A percentile compares a stretch with the other conserved stretches of the same genome.
Conservation (phyloP, 1,284 basidiomycete genomes). For the Vanrija sp. region DNA sequence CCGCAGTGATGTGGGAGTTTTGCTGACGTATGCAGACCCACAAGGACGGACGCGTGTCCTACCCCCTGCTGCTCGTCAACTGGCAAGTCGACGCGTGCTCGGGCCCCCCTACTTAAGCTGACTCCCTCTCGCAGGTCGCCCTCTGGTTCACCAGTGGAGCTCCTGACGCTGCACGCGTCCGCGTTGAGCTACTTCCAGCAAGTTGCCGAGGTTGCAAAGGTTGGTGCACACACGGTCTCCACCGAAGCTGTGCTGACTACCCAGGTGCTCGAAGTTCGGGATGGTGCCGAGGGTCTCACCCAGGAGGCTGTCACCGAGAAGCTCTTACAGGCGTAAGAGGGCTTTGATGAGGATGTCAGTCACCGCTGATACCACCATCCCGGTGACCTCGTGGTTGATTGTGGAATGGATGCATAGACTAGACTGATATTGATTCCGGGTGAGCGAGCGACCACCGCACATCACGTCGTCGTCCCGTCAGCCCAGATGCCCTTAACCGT, state of each 20-base stretch:
- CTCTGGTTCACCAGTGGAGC: slow-evolving; percentile 64
- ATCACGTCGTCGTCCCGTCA: too few relatives aligned
- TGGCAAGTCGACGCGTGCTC: slow-evolving; percentile 55
- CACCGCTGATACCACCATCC: too few relatives aligned
- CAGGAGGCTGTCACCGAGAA: slow-evolving; percentile 64
- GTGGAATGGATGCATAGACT: too few relatives aligned
- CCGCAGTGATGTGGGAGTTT: neutral
- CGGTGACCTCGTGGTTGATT: too few relatives aligned
- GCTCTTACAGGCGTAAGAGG: slow-evolving; percentile 49
- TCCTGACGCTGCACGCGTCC: slow-evolving; percentile 79
- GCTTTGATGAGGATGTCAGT: slow-evolving; percentile 1
- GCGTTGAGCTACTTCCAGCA: slow-evolving; percentile 73
- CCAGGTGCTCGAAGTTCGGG: slow-evolving; percentile 68
- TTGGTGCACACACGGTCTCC: slow-evolving; percentile 11
- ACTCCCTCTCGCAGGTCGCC: slow-evolving; percentile 52
- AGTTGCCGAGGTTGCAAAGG: slow-evolving; percentile 51
- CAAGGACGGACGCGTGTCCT: slow-evolving; percentile 76
- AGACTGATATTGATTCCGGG: too few relatives aligned
- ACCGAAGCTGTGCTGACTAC: neutral
- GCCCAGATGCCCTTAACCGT: too few relatives aligned
- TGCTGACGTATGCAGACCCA: slow-evolving; percentile 53
- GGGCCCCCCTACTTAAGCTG: neutral
- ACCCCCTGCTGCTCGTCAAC: slow-evolving; percentile 77
- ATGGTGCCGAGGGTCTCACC: slow-evolving; percentile 74
- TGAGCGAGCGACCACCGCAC: too few relatives aligned